A percentile compares a stretch with the other conserved stretches of the same genome.
Evolutionary conservation across 1,139 yeast genomes (phyloP).

Genomic region (Kodamaea sp.): DNA sequence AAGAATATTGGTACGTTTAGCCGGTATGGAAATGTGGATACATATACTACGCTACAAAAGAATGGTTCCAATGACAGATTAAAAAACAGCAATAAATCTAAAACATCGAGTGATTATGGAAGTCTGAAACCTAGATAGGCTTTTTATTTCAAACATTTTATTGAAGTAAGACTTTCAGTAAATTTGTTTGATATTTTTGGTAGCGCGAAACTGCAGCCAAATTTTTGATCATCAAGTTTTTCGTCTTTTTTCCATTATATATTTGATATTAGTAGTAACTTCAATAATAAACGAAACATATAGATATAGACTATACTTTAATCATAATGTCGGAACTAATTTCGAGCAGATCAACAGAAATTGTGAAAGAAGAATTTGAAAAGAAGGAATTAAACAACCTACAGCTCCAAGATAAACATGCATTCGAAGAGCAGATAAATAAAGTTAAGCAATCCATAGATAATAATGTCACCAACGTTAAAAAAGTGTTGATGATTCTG

Average conservation of each 20-base stretch:
- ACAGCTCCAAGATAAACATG: conserved; percentile 1
- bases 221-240: background rate
- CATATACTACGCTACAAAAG: conserved; percentile 20
- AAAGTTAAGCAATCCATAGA: conserved; percentile 4
- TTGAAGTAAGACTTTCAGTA: no score
- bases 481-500: conserved; percentile 15
- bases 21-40: conserved; percentile 30
- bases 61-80: conserved; percentile 4
- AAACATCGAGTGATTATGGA: background rate
- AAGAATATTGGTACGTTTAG: conserved; percentile 18
- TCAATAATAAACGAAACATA: background rate
- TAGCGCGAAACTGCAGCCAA: no score
- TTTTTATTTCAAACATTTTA: no score
- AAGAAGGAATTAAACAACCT: background rate
- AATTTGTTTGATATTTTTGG: no score
- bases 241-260: background rate
- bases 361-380: conserved; percentile 3
- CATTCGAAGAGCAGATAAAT: conserved; percentile 3
- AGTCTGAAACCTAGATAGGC: no score
- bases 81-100: conserved; percentile 6
- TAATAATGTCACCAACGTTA: conserved; percentile 1
- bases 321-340: conserved; percentile 2
- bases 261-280: background rate
- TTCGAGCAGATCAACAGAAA: conserved; percentile 1
- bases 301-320: background rate